phyloP scores from a whole-genome alignment of 2,329 filamentous ascomycete species.

The Colletotrichum melonis region DNA sequence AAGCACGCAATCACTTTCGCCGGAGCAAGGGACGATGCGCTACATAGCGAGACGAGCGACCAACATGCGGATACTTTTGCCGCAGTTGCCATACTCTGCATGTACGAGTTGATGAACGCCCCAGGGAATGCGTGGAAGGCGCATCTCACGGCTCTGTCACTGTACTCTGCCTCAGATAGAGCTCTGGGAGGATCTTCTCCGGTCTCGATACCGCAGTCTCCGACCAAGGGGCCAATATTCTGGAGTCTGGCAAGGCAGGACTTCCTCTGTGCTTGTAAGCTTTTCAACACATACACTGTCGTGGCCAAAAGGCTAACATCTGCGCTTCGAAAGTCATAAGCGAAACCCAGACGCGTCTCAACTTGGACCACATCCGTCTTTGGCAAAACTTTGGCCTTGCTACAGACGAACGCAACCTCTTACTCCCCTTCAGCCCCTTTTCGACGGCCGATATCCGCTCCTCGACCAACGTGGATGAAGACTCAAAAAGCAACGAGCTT shows the following conservation, averaged over 20 bases:
- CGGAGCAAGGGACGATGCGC: conserved; percentile 12
- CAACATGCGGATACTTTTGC: conserved; percentile 62
- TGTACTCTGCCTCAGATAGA: conserved; percentile 50
- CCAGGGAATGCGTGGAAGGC: conserved; percentile 72
- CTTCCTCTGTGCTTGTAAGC: conserved; percentile 70
- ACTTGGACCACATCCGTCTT: conserved; percentile 70
- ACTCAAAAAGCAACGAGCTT: conserved; percentile 72
- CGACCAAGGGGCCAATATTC: conserved; percentile 66
- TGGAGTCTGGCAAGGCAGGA: conserved; percentile 77
- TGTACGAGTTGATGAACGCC: conserved; percentile 76
- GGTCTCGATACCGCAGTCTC: conserved; percentile 58
- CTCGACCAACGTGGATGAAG: conserved; percentile 67
- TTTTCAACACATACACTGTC: too few relatives aligned
- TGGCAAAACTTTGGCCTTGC: conserved; percentile 74
- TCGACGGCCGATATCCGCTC: conserved; percentile 49
- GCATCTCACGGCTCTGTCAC: conserved; percentile 74
- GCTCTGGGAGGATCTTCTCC: conserved; percentile 48
- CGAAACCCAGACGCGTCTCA: conserved; percentile 68
- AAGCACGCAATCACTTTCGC: conserved; percentile 44
- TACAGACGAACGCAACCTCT: conserved; percentile 63
- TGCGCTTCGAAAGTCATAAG: conserved; percentile 61
- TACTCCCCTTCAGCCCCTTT: conserved; percentile 54
- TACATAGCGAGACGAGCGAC: conserved; percentile 44
- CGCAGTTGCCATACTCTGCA: conserved; percentile 73
- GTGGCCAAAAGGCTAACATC: neutral